A percentile compares a stretch with the other conserved stretches of the same genome.
phyloP scores from a whole-genome alignment of 2,329 filamentous ascomycete genomes.

The Dichotomopilus funicola region DNA sequence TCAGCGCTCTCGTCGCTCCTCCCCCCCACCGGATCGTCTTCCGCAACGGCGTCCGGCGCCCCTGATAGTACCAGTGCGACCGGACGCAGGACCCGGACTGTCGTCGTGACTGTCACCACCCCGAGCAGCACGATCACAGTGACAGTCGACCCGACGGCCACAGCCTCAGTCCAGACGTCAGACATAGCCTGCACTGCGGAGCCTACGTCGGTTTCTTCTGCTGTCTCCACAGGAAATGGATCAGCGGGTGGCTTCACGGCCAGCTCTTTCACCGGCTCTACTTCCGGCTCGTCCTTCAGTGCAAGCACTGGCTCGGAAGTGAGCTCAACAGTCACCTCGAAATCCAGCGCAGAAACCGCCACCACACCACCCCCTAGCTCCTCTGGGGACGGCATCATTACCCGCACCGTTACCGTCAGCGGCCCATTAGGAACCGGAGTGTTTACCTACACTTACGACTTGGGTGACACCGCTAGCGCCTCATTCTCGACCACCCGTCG shows the following conservation, averaged over 20 bases:
- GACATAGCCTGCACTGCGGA: neutral
- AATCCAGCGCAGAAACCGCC: neutral
- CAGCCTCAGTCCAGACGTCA: neutral
- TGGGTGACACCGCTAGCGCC: neutral
- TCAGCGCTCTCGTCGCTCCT: neutral
- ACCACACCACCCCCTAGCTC: neutral
- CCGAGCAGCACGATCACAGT: conserved; percentile 14
- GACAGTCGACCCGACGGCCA: conserved; percentile 4
- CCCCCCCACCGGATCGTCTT: neutral
- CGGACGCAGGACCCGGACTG: conserved; percentile 11
- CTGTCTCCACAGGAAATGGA: too few species aligned
- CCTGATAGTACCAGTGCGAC: neutral
- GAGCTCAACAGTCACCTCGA: neutral
- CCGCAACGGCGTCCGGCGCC: neutral
- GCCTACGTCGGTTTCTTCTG: neutral
- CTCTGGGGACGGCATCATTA: neutral
- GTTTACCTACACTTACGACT: conserved; percentile 5
- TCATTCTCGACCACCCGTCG: too few species aligned
- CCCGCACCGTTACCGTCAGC: conserved; percentile 4
- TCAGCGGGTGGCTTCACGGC: too few species aligned
- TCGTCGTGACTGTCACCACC: conserved; percentile 6
- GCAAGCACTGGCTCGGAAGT: neutral
- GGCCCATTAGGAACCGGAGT: neutral
- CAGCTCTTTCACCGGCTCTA: too few species aligned
- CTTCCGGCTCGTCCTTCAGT: too few species aligned